Base-by-base conservation (phyloP, 306 rosid species). In the Prunus fruticosa region DNA sequence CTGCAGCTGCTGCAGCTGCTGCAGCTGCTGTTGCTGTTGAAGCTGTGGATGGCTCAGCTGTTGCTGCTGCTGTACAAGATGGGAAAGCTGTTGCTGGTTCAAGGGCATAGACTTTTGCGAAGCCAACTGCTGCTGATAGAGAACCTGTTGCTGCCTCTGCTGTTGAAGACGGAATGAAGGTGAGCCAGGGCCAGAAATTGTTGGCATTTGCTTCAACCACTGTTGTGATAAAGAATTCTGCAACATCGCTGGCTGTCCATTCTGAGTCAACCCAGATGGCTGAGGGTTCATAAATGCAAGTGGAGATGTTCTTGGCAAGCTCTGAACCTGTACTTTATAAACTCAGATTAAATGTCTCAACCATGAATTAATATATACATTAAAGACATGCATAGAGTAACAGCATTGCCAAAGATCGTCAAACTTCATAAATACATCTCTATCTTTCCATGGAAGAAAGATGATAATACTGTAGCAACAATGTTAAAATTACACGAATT, bases 191-290 rank as follows among this genome's bases (percentile, higher is more conserved):
- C 89, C 84, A 65, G 98, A 81, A 76, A 91, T 87, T 72, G 89
- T 50, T 61, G 97, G 92, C 50, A 95, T 89, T 88, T 87, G 93
- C 85, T 96, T 96, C 67, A 92, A 71, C 98, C 98, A 91, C 79
- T 92, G 98, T 73, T 84, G 97, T 49, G 97, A 50, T 74, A 96
- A 79, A 46, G 98, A 79, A 82, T 84, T 91, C 81, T 78, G 90
- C 49, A 95, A 72, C 88, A 90, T 79, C 14, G 78, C 88, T 79
- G 84, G 86, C 85, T 92, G 98, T 84, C 97, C 99, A 81, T 91
- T 92, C 89, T 92, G 97, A 72, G 93, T 72, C 85, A 96, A 80
- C 72, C 89, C 96, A 63, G 97, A 80, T 79, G 89, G 83, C 79
- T 89, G 98, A 75, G 90, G 72, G 83, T 76, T 95, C 93, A 92